Evolutionary conservation across 2,329 filamentous ascomycete species (phyloP).

Genomic region (Penicillium palitans): DNA sequence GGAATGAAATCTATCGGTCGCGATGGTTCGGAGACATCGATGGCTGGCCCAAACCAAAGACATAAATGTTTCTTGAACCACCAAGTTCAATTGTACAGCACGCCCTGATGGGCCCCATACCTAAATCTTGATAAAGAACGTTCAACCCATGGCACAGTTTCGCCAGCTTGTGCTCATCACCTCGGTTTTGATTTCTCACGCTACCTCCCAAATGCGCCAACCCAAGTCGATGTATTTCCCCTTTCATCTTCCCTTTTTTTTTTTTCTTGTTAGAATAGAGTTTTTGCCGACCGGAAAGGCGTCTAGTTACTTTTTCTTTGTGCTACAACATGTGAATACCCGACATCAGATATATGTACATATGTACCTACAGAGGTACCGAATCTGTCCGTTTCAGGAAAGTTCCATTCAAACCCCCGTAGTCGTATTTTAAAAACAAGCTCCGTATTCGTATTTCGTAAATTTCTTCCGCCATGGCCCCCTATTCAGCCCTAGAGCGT

Average conservation of each 20-base stretch:
- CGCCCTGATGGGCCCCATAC: not conserved
- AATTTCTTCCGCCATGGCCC: not conserved
- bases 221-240: not conserved
- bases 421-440: no score
- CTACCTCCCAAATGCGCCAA: not conserved
- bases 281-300: not conserved
- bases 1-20: conserved; percentile 30
- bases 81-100: not conserved
- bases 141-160: not conserved
- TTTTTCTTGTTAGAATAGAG: not conserved
- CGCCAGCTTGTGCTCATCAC: not conserved
- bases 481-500: not conserved
- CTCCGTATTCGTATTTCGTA: not conserved
- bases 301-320: not conserved
- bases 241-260: not conserved
- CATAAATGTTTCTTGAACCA: not conserved
- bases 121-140: not conserved
- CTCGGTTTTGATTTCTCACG: not conserved
- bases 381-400: not conserved
- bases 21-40: conserved; percentile 27
- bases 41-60: conserved; percentile 28
- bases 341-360: not conserved
- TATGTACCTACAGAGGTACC: not conserved
- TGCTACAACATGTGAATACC: not conserved
- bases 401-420: no score